phyloP scores from a whole-genome alignment of 345 rosid species.

The Salix purpurea region DNA sequence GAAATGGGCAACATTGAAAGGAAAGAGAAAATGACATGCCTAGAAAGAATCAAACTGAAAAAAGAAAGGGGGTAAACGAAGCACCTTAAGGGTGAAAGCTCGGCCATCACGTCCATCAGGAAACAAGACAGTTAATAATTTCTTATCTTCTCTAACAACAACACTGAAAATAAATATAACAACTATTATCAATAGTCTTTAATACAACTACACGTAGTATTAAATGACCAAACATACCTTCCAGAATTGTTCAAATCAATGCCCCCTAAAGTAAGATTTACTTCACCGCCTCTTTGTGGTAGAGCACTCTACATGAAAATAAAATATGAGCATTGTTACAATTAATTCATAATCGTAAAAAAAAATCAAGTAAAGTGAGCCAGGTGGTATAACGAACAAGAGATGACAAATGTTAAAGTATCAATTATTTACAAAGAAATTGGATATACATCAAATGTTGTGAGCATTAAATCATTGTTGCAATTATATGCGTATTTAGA shows the following conservation, averaged over 20 bases:
- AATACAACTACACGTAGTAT: slow-evolving; percentile 12
- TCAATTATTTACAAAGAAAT: background rate
- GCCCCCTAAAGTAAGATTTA: slow-evolving; percentile 90
- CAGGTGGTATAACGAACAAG: background rate
- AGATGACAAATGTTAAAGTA: background rate
- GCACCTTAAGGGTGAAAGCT: slow-evolving; percentile 97
- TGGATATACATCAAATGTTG: background rate
- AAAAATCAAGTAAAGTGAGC: background rate
- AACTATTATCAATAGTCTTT: slow-evolving; percentile 19
- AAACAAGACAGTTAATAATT: slow-evolving; percentile 83
- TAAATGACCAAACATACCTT: slow-evolving; percentile 46
- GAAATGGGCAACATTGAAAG: background rate
- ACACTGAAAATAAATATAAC: slow-evolving; percentile 53
- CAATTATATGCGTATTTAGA: background rate
- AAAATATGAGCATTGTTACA: slow-evolving; percentile 3
- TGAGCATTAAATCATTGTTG: background rate
- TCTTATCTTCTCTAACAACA: slow-evolving; percentile 95
- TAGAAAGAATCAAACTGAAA: background rate
- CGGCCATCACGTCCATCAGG: slow-evolving; percentile 99
- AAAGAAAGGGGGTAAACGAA: slow-evolving; percentile 8
- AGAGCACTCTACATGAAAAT: slow-evolving; percentile 63
- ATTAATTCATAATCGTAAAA: background rate
- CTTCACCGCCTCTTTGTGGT: slow-evolving; percentile 93
- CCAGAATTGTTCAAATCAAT: slow-evolving; percentile 97
- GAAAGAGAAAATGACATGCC: slow-evolving; percentile 11